Base-by-base conservation (phyloP, 75 land plant species). In the Adiantum capillusveneris region DNA sequence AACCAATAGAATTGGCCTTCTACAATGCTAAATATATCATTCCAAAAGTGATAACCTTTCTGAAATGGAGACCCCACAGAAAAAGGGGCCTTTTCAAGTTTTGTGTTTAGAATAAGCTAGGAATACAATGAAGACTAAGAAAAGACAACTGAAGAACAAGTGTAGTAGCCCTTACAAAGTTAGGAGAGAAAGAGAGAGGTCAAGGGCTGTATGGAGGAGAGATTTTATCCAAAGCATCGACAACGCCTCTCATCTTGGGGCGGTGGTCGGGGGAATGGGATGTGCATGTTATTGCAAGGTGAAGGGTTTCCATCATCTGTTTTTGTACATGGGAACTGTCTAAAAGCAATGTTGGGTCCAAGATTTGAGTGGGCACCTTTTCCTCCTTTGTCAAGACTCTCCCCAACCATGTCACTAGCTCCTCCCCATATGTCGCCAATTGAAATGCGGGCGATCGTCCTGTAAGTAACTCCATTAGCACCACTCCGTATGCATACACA, bases 401-500 rank as follows among this genome's bases (percentile, higher is more conserved):
- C 44, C 76, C 88, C 83, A 80, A 85, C 58, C 69, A 34, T 34
- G 9, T 65, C 48, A 84, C 93, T n/a, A 84, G 39, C 31, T 78
- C 84, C 36, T 59, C 59, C 29, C 62, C 54, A 29, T 62, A 72
- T 6, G 28, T 27, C 11, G 79, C 63, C 27, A 80, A 66, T 0
- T 56, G 13, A 0, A 74, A 50, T 19, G 81, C 83, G 6, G 87
- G 83, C 0, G 80, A 66, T 58, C 66, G 69, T 25, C 93, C 93
- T 2, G 93, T 84, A 0, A 88, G 60, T 41, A 88, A 41, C 62
- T 88, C 88, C 1, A 88, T 64, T 42, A 88, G 16, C 11, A 88
- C 68, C 0, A 88, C 73, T 14, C 93, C 93, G 50, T 81, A 84
- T 20, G 93, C 75, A 69, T 79, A 88, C 6, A 84, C 88, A 57